Evolutionary conservation across 2,329 filamentous ascomycete species (phyloP), one percentile per base, ranked within the genome.

Genomic region (Passalora sequoiae): DNA sequence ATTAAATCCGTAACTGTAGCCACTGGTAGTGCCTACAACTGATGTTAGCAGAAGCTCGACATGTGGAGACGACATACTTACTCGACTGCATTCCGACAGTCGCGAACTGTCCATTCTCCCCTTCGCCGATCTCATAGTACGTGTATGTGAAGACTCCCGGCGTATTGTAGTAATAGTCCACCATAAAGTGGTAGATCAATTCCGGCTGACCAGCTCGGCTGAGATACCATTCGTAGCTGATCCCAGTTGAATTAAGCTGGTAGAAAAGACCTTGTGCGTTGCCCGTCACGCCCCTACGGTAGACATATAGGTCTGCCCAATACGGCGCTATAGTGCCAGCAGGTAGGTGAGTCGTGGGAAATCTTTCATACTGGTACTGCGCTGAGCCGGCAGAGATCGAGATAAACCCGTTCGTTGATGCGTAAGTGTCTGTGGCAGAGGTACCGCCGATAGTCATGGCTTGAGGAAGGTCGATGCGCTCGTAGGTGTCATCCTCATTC

Each of bases 401-500:
- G 22, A 65, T 42, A 40, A 58, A 49, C 30, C 62, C 62, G 47
- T 65, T 64, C 20, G 54, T 58, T 42, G 50, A 46, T 29, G 60
- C 50, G 49, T 56, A 60, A 36, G 53, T 49, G 3, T 38, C 40
- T n/a, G 44, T 44, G 24, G 44, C 49, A 6, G 46, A 42, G 24
- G 43, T 30, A 17, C 40, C 19, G 49, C 60, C 63, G 31, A 62
- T 49, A 6, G 39, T 39, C 40, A 63, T 54, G 6, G 49, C 21
- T 47, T 60, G 60, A n/a, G 59, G 55, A 12, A 63, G 53, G 40
- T 53, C 46, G 33, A 65, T 53, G 32, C 55, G 41, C 47, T 60
- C 60, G 55, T 59, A 65, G 42, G 45, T 51, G 47, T 65, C 62
- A 47, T 65, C 62, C 47, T 63, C 51, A 21, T 55, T 51, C 16